Evolutionary conservation across 805 yeast genomes (phyloP), one percentile per base, ranked within the genome.

Genomic region (Candida awuae): DNA sequence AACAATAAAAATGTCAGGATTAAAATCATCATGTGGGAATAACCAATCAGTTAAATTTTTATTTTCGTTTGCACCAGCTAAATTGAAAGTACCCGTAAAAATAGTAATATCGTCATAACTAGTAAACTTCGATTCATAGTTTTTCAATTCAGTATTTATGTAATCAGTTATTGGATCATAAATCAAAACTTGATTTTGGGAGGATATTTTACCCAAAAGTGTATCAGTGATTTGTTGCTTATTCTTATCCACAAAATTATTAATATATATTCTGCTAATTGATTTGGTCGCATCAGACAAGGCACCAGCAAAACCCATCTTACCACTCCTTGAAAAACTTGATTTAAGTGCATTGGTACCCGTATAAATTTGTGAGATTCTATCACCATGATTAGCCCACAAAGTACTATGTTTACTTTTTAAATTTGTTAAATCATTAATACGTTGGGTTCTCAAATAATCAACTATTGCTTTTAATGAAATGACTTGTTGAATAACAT

Each of bases 361-460:
- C 0, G 98, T 90, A 61, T 92, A 92, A 14, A 92, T 90, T 56
- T 85, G 94, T 3, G 96, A 85, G 4, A 92, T 79, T 48, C 86
- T 95, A 59, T 92, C 98, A 41, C 98, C 99, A 59, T 92, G 92
- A 58, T 92, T 96, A 1, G 99, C 99, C 98, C 98, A 92, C 15
- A 92, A 63, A 6, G 84, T 73, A 49, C 88, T 84, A 48, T 88
- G 95, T 39, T 79, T 80, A n/a, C 67, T 61, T 55, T 78, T 70
- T 19, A 84, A 63, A 15, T 79, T 90, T n/a, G 42, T 33, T 18
- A 72, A 65, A 4, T 66, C 69, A 34, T 41, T 37, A n/a, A 38
- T 22, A 8, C 37, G 28, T 29, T 32, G 16, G 8, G 35, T 20
- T 19, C 35, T 26, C 22, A 75, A 45, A 46, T 77, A 73, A 8